Conservation (phyloP, 495 filamentous ascomycete species). For the Penicillium coffeae region DNA sequence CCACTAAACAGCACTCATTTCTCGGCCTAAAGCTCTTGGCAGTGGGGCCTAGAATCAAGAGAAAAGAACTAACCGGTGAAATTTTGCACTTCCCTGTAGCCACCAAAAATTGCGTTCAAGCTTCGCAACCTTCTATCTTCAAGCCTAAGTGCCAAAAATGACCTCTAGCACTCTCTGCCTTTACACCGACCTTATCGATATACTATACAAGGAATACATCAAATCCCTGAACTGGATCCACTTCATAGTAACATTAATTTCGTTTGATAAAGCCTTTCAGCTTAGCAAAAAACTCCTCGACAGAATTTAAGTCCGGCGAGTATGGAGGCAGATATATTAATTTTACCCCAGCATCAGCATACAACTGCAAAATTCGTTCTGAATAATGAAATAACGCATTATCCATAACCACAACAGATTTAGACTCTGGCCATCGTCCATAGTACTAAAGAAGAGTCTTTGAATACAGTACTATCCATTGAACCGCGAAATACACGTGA, state of each 20-base stretch:
- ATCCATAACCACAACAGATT: conserved; percentile 44
- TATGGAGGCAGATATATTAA: conserved; percentile 22
- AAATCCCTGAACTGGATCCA: conserved; percentile 1
- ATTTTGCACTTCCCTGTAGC: no score
- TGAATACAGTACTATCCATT: conserved; percentile 35
- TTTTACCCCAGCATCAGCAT: background rate
- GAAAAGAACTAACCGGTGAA: no score
- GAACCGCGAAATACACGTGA: conserved; percentile 31
- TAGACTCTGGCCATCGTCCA: conserved; percentile 33
- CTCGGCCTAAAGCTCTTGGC: no score
- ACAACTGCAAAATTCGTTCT: conserved; percentile 18
- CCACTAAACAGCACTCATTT: no score
- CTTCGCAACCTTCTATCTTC: background rate
- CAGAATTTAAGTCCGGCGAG: conserved; percentile 15
- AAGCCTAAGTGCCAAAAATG: conserved; percentile 4
- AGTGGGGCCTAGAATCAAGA: no score
- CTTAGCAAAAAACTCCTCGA: conserved; percentile 18
- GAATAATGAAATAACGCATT: conserved; percentile 42
- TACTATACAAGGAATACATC: conserved; percentile 5
- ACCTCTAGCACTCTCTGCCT: conserved; percentile 6
- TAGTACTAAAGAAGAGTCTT: conserved; percentile 36
- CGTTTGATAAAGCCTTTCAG: conserved; percentile 14
- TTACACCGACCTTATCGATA: conserved; percentile 3
- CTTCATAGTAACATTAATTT: conserved; percentile 1
- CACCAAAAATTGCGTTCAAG: background rate